These are phyloP conservation scores for Candida pini DNA, from an alignment of 805 yeast genomes.

Conservation along the genomic window DNA sequence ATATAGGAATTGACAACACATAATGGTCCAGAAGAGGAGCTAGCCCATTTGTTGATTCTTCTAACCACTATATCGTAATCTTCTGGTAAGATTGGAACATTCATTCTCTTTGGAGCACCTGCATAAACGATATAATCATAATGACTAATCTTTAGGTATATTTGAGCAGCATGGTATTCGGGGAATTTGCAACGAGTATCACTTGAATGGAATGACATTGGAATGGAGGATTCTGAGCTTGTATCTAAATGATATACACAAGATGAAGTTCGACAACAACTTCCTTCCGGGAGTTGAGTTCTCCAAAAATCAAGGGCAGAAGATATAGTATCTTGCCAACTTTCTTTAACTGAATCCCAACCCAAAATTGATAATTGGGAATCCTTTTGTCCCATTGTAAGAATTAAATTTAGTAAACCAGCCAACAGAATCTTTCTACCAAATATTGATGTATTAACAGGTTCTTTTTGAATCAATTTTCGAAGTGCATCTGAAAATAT, in stretches of 20 bases:
- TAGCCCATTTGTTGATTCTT: constrained; percentile 46
- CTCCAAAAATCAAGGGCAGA: constrained; percentile 64
- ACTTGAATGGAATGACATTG: constrained; percentile 5
- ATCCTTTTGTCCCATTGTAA: constrained; percentile 54
- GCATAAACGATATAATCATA: constrained; percentile 71
- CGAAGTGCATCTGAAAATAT: constrained; percentile 26
- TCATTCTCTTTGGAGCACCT: constrained; percentile 73
- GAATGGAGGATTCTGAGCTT: constrained; percentile 2
- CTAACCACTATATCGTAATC: constrained; percentile 45
- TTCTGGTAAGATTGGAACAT: constrained; percentile 45
- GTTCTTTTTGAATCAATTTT: constrained; percentile 39
- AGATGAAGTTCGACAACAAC: constrained; percentile 15
- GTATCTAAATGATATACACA: constrained; percentile 11
- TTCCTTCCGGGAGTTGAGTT: constrained; percentile 27
- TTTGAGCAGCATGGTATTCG: constrained; percentile 64
- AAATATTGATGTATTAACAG: constrained; percentile 41
- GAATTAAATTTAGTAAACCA: constrained; percentile 55
- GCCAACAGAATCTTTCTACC: constrained; percentile 58
- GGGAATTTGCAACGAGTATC: constrained; percentile 50
- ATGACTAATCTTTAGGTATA: constrained; percentile 56
- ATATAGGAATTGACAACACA: constrained; percentile 52
- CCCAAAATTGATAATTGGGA: constrained; percentile 38
- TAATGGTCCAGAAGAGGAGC: constrained; percentile 37
- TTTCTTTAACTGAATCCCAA: constrained; percentile 27
- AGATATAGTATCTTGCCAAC: constrained; percentile 62